Base-by-base conservation (phyloP, 1,284 basidiomycete species). In the Pyrrhoderma noxium region DNA sequence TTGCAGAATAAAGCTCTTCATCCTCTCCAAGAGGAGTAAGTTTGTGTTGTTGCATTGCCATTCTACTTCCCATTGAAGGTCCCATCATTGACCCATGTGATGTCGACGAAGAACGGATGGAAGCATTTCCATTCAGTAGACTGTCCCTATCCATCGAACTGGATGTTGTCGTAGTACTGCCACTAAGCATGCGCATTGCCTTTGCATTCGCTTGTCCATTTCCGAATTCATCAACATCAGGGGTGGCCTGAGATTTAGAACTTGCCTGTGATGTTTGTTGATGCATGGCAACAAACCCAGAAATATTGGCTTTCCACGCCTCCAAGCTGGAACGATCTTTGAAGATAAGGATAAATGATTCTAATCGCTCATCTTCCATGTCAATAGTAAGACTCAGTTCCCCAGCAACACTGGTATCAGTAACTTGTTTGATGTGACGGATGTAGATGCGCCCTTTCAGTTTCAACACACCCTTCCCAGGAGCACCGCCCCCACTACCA, bases 371-470 rank as follows among this genome's bases (percentile, higher is more conserved):
- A 63, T 97, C 92, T 67, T 94, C 89, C 89, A 97, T 93, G 60
- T 91, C 85, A 61, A 97, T 93, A 4, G 91, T 94, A 58, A 97
- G 73, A 61, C 85, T 91, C 68, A 93, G 77, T 66, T 95, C 90
- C 38, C 83, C 83, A 2, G 79, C 74, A 1, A 84, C 79, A 2
- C 81, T 84, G 22, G 84, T 83, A 54, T 92, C 86, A 16, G 82
- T 80, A 42, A 97, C 86, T 47, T 85, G 81, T 59, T 85, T 85
- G 67, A 98, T 94, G 66, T 97, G 93, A 31, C 87, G 79, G 44
- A 97, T 85, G 67, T 93, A 97, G 60, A 99, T 96, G 37, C 94
- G 77, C 0, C 95, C 95, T 62, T 95, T 96, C 44, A 98, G 78
- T 25, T 93, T 82, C 42, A 99, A 76, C 4, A 89, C 83, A 14